Evolutionary conservation across 768 basidiomycete species (phyloP), one percentile per base, ranked within the genome.

Genomic region (Tulasnella sp.): DNA sequence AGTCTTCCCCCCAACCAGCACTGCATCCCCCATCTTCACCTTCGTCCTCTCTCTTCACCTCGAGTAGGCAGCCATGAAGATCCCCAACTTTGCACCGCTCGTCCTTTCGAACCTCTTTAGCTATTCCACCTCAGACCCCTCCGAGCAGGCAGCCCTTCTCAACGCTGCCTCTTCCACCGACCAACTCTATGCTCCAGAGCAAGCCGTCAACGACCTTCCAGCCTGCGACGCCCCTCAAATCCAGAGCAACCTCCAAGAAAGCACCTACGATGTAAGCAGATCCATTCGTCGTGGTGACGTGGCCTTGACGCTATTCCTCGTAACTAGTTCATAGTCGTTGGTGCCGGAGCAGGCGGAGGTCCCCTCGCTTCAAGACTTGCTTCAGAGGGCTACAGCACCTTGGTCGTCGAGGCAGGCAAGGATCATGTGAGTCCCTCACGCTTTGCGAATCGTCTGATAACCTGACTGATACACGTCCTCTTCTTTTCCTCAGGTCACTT

Each of bases 321-420:
- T 42, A 8, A 8, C 17, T 17, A 42, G 42, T 42, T 42, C 42
- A 8, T 71, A 9, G 39, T 71, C 39, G 70, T 71, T 25, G 72
- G 72, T 29, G 38, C 72, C 17, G 72, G 72, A 25, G 42, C 72
- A 11, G 72, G 72, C 19, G 72, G 72, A 22, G 72, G 72, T 3
- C 52, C 74, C 42, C 31, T 67, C n/a, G 74, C 74, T 6, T 68
- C 74, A 11, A 36, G 74, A 17, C 74, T 75, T 8, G 74, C 74
- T 22, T 29, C 31, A 11, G 42, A 75, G 34, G 74, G 74, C 4
- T 75, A n/a, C 19, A 34, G 29, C 11, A 37, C 49, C 36, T 52
- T 73, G 39, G 72, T 73, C 6, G 52, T 73, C 72, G 72, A 73
- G n/a, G 72, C 72, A 19, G 72, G 72, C 40, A 73, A 58, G 72